These are phyloP conservation scores for Aspergillus sclerotialis DNA, from an alignment of 2,329 filamentous ascomycete species.

Conservation along the genomic window DNA sequence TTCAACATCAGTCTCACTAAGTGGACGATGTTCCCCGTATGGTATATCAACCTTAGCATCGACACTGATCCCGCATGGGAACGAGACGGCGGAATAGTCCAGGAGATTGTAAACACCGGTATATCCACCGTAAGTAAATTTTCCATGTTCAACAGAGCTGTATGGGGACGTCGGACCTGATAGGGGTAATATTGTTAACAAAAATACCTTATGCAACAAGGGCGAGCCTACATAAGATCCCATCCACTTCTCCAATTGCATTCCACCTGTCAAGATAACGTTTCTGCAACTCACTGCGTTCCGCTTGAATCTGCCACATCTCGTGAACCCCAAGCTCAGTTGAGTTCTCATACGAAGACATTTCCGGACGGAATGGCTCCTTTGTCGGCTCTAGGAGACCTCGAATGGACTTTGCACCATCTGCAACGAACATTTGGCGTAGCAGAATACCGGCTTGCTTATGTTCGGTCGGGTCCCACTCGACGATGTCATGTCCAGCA, in stretches of 20 bases:
- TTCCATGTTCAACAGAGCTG: conserved; percentile 12
- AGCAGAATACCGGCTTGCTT: conserved; percentile 1
- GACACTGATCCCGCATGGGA: conserved; percentile 12
- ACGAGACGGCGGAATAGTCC: conserved; percentile 13
- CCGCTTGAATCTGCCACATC: conserved; percentile 45
- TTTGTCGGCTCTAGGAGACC: conserved; percentile 15
- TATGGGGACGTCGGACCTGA: conserved; percentile 14
- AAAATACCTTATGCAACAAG: neutral
- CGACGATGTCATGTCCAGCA: conserved; percentile 44
- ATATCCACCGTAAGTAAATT: conserved; percentile 12
- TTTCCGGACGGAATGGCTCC: conserved; percentile 41
- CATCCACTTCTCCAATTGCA: conserved; percentile 7
- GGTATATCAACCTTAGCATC: conserved; percentile 6
- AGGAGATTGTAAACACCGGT: conserved; percentile 15
- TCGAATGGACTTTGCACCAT: conserved; percentile 42
- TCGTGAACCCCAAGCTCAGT: conserved; percentile 37
- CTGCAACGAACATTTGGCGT: conserved; percentile 37
- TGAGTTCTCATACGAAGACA: conserved; percentile 39
- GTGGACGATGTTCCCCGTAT: conserved; percentile 1
- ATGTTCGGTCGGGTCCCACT: conserved; percentile 20
- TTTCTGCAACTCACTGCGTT: conserved; percentile 38
- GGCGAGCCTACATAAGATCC: conserved; percentile 10
- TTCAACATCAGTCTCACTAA: conserved; percentile 7
- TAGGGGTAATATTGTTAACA: neutral
- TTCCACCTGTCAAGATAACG: conserved; percentile 15